phyloP scores from a whole-genome alignment of 441 rosid species.

The Macaranga tanarius region DNA sequence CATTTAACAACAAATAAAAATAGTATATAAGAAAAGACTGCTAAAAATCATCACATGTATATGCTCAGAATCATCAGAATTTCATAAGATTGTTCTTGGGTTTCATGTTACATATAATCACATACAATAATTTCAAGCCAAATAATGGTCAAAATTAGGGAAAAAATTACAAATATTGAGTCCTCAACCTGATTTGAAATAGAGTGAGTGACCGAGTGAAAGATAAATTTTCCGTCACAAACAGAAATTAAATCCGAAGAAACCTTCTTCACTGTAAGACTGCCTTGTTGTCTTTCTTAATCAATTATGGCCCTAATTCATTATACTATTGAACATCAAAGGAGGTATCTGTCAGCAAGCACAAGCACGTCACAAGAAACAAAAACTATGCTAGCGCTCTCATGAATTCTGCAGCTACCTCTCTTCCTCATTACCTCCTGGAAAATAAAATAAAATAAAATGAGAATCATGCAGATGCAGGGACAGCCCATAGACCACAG shows the following conservation, averaged over 20 bases:
- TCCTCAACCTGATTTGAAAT: conserved; percentile 66
- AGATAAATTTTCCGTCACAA: conserved; percentile 62
- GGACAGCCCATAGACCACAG: neutral
- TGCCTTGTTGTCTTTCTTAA: conserved; percentile 39
- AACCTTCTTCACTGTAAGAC: conserved; percentile 48
- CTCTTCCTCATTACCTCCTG: neutral
- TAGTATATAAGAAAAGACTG: no score
- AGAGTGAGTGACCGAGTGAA: conserved; percentile 77
- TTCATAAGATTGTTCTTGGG: no score
- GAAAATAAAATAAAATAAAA: neutral
- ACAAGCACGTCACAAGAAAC: no score
- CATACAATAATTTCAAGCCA: neutral
- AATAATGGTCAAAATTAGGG: neutral
- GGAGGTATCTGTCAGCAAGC: no score
- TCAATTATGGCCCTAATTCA: conserved; percentile 66
- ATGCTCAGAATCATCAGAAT: no score
- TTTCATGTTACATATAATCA: neutral
- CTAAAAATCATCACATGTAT: no score
- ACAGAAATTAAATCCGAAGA: no score
- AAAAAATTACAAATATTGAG: neutral
- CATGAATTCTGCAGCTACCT: neutral
- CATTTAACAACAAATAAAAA: no score
- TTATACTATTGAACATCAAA: no score
- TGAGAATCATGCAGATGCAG: neutral
- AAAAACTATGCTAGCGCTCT: no score